Percentiles rank a stretch among this genome's conserved stretches.
phyloP scores from a whole-genome alignment of 345 rosid genomes.

The Arabidopsis suecica region DNA sequence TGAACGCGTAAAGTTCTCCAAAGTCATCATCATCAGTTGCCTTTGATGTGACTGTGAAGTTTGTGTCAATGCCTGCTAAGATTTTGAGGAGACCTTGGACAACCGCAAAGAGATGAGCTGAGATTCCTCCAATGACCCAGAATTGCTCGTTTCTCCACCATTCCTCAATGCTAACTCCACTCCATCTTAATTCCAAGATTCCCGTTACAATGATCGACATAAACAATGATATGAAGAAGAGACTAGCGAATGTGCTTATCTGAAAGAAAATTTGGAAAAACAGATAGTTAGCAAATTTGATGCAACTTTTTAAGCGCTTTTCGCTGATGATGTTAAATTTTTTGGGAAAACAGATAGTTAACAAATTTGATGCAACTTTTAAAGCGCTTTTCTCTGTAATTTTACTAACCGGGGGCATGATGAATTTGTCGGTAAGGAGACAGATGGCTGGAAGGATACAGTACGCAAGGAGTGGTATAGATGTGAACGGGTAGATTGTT shows the following conservation, averaged over 20 bases:
- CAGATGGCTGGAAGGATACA: conserved; percentile 92
- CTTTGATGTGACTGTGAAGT: conserved; percentile 96
- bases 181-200: conserved; percentile 91
- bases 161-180: conserved; percentile 98
- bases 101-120: conserved; percentile 94
- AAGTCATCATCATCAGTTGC: conserved; percentile 86
- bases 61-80: conserved; percentile 90
- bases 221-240: conserved; percentile 86
- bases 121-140: conserved; percentile 96
- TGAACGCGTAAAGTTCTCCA: conserved; percentile 85
- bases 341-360: conserved; percentile 5
- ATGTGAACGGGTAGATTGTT: conserved; percentile 94
- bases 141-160: conserved; percentile 99
- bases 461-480: conserved; percentile 89
- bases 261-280: conserved; percentile 35
- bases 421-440: conserved; percentile 93
- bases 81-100: conserved; percentile 86
- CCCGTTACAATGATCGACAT: conserved; percentile 82
- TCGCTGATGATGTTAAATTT: neutral
- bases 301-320: neutral
- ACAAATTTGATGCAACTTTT: neutral
- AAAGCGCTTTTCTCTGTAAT: neutral
- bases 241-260: conserved; percentile 96
- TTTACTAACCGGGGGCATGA: conserved; percentile 87
- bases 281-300: conserved; percentile 13